A percentile compares a stretch with the other conserved stretches of the same genome.
Conservation (phyloP, 2,329 filamentous ascomycete species). For the Fusarium dlaminii region DNA sequence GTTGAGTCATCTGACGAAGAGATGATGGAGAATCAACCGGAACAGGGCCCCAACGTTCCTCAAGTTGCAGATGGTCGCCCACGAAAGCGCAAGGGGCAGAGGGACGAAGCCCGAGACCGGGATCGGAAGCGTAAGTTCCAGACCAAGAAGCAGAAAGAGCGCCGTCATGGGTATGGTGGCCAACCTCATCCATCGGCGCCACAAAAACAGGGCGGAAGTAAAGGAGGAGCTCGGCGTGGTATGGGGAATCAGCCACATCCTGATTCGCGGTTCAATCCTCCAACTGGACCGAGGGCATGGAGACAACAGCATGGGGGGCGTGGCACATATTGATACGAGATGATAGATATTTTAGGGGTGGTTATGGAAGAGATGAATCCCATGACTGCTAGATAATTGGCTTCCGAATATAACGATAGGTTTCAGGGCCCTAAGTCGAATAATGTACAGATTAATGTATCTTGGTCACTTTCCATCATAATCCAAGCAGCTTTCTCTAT, state of each 20-base stretch:
- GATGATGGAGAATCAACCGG: accelerated
- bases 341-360: too few relatives aligned
- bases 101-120: too few relatives aligned
- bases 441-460: background rate
- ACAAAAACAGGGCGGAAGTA: too few relatives aligned
- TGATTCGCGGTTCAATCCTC: background rate
- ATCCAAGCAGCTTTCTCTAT: too few relatives aligned
- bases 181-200: background rate
- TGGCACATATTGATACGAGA: background rate
- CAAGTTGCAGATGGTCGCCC: too few relatives aligned
- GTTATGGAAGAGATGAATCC: background rate
- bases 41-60: accelerated
- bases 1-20: background rate
- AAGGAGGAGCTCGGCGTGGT: background rate
- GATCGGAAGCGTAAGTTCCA: background rate
- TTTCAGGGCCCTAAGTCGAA: background rate
- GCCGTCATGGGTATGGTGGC: too few relatives aligned
- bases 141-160: background rate
- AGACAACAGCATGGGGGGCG: background rate
- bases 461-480: accelerated
- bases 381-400: background rate
- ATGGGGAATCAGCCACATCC: background rate
- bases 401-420: background rate
- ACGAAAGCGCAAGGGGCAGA: background rate
- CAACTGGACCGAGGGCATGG: background rate